Evolutionary conservation across 495 filamentous ascomycete species (phyloP).

Genomic region (Podospora didyma): DNA sequence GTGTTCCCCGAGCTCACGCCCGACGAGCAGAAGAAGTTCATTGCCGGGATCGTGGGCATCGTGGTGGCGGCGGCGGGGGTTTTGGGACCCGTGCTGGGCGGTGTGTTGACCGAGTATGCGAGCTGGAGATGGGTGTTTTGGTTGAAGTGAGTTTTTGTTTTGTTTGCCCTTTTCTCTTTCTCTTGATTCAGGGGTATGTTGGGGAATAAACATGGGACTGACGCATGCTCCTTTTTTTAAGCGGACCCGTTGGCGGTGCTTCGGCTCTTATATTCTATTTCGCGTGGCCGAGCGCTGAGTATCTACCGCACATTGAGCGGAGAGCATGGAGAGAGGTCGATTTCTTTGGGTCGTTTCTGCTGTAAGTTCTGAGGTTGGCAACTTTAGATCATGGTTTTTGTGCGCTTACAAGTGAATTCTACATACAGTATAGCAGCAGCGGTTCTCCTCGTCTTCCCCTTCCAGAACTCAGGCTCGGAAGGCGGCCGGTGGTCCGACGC

Average conservation of each 20-base stretch:
- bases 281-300: slow-evolving; percentile 37
- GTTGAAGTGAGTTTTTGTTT: slow-evolving; percentile 48
- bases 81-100: slow-evolving; percentile 61
- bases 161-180: background rate
- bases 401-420: background rate
- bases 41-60: slow-evolving; percentile 29
- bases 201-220: background rate
- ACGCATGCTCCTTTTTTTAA: slow-evolving; percentile 24
- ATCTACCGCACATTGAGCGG: slow-evolving; percentile 26
- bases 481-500: slow-evolving; percentile 35
- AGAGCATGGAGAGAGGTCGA: slow-evolving; percentile 49
- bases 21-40: slow-evolving; percentile 24
- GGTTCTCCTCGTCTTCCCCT: slow-evolving; percentile 54
- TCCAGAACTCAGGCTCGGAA: slow-evolving; percentile 50
- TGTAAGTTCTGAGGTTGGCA: slow-evolving; percentile 29
- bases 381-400: too few species aligned
- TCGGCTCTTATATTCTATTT: slow-evolving; percentile 46
- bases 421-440: slow-evolving; percentile 43
- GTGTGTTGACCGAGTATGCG: slow-evolving; percentile 54
- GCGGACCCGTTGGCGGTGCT: slow-evolving; percentile 46
- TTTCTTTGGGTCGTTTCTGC: slow-evolving; percentile 49
- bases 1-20: slow-evolving; percentile 51
- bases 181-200: background rate
- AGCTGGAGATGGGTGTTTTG: slow-evolving; percentile 69
- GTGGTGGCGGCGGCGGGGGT: slow-evolving; percentile 31